A percentile compares a stretch with the other conserved stretches of the same genome.
These are phyloP conservation scores for Candida odintsovae DNA, from an alignment of 805 yeast genomes.

Conservation along the genomic window DNA sequence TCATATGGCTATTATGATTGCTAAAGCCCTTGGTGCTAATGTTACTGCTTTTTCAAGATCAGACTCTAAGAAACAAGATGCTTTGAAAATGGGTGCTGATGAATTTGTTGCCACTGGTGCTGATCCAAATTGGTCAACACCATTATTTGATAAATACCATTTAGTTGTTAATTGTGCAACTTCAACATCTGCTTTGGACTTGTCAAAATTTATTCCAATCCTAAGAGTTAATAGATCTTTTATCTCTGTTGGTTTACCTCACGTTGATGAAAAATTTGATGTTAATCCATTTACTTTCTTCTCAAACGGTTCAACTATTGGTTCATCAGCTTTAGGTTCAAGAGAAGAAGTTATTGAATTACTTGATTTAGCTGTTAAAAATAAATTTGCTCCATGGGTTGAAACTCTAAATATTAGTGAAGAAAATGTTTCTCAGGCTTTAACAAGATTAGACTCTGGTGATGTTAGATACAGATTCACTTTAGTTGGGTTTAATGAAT, in stretches of 20 bases:
- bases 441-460: slow-evolving; percentile 47
- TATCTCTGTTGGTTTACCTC: slow-evolving; percentile 66
- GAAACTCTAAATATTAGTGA: slow-evolving; percentile 52
- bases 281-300: slow-evolving; percentile 50
- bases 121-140: slow-evolving; percentile 34
- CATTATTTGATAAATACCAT: slow-evolving; percentile 34
- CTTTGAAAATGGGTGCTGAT: slow-evolving; percentile 46
- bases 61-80: slow-evolving; percentile 41
- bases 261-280: slow-evolving; percentile 30
- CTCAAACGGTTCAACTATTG: slow-evolving; percentile 42
- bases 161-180: slow-evolving; percentile 44
- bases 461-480: slow-evolving; percentile 63
- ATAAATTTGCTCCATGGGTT: slow-evolving; percentile 55
- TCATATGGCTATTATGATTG: slow-evolving; percentile 49
- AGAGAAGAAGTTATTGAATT: slow-evolving; percentile 61
- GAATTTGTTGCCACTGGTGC: slow-evolving; percentile 50
- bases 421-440: slow-evolving; percentile 47
- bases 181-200: slow-evolving; percentile 38
- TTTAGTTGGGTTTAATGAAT: slow-evolving; percentile 44
- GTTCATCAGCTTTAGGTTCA: slow-evolving; percentile 57
- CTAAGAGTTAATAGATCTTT: slow-evolving; percentile 56
- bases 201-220: slow-evolving; percentile 40
- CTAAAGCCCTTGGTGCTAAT: slow-evolving; percentile 55
- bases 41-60: slow-evolving; percentile 53
- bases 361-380: slow-evolving; percentile 57